These are phyloP conservation scores for Rhazya stricta DNA, from an alignment of 257 asterid species.

Conservation along the genomic window DNA sequence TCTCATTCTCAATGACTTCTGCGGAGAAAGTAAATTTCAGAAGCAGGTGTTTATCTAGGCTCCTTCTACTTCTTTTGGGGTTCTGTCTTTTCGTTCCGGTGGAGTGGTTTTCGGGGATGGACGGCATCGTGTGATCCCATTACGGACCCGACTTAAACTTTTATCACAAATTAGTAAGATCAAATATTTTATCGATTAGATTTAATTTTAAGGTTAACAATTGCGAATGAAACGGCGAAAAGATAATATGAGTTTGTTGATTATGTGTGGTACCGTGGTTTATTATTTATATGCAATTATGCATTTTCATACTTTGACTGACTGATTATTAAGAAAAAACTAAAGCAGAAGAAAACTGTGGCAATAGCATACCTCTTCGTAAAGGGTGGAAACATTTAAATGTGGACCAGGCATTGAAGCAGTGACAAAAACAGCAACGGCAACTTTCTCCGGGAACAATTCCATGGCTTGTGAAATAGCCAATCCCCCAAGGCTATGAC, in stretches of 20 bases:
- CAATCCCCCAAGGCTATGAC: conserved; percentile 32
- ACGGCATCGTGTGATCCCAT: too few relatives aligned
- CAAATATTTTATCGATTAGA: too few relatives aligned
- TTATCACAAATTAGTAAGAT: too few relatives aligned
- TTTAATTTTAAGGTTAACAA: too few relatives aligned
- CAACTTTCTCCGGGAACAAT: conserved; percentile 27
- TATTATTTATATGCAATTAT: background rate
- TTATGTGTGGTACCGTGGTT: background rate
- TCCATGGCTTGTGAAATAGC: conserved; percentile 43
- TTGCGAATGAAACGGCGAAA: too few relatives aligned
- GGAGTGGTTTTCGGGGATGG: too few relatives aligned
- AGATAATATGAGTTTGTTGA: background rate
- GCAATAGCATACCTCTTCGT: conserved; percentile 21
- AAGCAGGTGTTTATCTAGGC: too few relatives aligned
- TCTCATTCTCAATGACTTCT: background rate
- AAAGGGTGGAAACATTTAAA: conserved; percentile 10
- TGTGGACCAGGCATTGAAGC: conserved; percentile 28
- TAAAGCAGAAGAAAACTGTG: background rate
- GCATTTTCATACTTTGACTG: background rate
- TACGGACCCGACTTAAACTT: too few relatives aligned
- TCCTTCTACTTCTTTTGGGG: too few relatives aligned
- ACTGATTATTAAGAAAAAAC: background rate
- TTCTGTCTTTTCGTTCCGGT: too few relatives aligned
- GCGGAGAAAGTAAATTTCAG: too few relatives aligned
- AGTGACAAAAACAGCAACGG: conserved; percentile 29